Conservation (phyloP, 305 asterid species). For the Solanum chacoense region DNA sequence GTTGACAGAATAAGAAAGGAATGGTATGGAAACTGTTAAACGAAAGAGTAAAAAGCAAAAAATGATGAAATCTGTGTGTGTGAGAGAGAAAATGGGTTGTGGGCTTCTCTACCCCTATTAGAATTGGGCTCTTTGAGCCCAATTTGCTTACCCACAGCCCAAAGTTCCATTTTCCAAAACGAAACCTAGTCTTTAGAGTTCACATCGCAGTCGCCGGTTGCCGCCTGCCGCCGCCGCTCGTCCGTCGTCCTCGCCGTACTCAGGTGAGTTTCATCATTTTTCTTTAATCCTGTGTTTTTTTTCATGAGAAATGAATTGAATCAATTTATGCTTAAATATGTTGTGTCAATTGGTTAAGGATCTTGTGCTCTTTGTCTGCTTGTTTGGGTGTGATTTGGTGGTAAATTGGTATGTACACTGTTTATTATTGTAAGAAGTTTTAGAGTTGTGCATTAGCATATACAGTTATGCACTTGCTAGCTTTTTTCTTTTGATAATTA, state of each 20-base stretch:
- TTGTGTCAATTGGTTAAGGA: neutral
- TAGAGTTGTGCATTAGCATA: neutral
- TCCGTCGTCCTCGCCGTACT: neutral
- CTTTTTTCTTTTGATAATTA: neutral
- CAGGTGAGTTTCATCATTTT: neutral
- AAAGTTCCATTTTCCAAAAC: neutral
- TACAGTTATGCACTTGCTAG: neutral
- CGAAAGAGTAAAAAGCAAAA: neutral
- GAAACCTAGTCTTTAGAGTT: neutral
- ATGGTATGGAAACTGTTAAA: neutral
- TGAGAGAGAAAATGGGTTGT: neutral
- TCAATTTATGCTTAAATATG: neutral
- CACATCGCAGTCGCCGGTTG: neutral
- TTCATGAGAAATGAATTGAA: neutral
- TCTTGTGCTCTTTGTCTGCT: neutral
- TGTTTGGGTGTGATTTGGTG: neutral
- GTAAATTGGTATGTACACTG: neutral
- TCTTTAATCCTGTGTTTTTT: neutral
- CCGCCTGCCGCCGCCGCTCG: neutral
- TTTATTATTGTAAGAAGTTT: neutral
- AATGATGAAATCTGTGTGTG: neutral
- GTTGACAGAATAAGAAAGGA: neutral
- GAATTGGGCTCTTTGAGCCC: neutral
- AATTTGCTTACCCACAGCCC: neutral
- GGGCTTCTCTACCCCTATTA: neutral